Evolutionary conservation across 2,329 filamentous ascomycete genomes (phyloP), one percentile per base, ranked within the genome.

Genomic region (Phyllosticta citriasiana): DNA sequence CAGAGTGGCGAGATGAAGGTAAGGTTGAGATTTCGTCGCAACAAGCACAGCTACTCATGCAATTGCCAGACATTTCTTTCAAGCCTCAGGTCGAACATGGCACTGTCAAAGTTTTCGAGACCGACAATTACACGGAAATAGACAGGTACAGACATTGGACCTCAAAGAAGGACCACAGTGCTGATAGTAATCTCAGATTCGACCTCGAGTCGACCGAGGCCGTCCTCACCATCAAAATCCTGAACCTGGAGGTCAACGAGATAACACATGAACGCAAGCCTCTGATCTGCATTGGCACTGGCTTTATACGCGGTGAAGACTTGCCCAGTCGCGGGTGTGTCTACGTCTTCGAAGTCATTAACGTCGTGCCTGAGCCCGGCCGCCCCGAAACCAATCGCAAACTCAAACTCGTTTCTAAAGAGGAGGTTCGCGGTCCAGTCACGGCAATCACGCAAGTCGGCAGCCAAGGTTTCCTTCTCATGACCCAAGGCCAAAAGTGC

Each of bases 401-500:
- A 66, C 79, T 99, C 35, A 95, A 96, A 71, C 82, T 95, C 3
- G 82, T 97, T 16, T 89, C 90, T 4, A 89, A 88, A 68, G 94
- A 99, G 72, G 90, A 96, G 57, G 91, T 97, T 26, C 89, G 94
- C 57, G 94, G 94, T 9, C 91, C 91, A 3, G 90, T 99, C 25
- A 96, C 93, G 14, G 88, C 90, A 0, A 74, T 99, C 10, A 91
- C 88, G 0, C 87, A 89, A 65, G 87, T 96, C 60, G 93, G 89
- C 52, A 91, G 87, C 0, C 91, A 94, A 74, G 94, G 89, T 1
- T 91, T 93, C 66, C 85, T 95, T 80, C 86, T 94, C 64, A 89
- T 89, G 51, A 91, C 92, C 0, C 94, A 99, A 71, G 94, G 94
- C 0, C 92, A 97, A 70, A 99, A 99, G 75, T 93, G 91, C 72